Evolutionary conservation across 805 yeast genomes (phyloP).

Genomic region (Metschnikowia henanensis): DNA sequence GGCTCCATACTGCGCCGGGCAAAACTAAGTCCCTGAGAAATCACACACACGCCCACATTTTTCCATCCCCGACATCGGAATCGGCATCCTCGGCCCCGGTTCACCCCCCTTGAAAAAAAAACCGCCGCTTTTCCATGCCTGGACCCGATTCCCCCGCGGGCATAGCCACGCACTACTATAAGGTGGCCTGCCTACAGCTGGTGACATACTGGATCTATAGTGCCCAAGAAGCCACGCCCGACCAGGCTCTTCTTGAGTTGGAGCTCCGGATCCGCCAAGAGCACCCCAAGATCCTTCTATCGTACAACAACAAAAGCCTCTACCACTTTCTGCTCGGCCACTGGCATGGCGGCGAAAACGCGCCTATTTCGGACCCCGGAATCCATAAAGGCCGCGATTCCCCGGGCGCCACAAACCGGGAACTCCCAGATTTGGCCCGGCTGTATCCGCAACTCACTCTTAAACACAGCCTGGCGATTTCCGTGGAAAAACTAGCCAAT

Average conservation of each 20-base stretch:
- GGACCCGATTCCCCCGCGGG: constrained; percentile 3
- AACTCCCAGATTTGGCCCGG: constrained; percentile 1
- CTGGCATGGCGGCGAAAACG: constrained; percentile 5
- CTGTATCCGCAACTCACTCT: constrained; percentile 27
- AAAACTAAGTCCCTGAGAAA: too few species aligned
- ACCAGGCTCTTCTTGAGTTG: constrained; percentile 40
- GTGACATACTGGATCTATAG: constrained; percentile 33
- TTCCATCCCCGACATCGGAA: too few species aligned
- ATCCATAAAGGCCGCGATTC: neutral
- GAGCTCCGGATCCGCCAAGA: constrained; percentile 37
- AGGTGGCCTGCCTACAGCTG: constrained; percentile 36
- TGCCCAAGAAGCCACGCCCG: constrained; percentile 26
- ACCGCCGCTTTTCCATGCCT: neutral
- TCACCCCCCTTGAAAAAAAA: neutral
- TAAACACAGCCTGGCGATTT: constrained; percentile 23
- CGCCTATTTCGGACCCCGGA: neutral
- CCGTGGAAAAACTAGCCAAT: constrained; percentile 29
- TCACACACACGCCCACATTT: too few species aligned
- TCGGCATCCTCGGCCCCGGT: neutral
- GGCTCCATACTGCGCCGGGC: too few species aligned
- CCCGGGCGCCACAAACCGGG: neutral
- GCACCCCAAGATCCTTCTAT: constrained; percentile 37
- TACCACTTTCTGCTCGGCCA: constrained; percentile 37
- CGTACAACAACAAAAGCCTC: constrained; percentile 42
- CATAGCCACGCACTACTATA: constrained; percentile 36